Evolutionary conservation across 169 alveolate species (phyloP).

Genomic region (Cryptosporidium canis): DNA sequence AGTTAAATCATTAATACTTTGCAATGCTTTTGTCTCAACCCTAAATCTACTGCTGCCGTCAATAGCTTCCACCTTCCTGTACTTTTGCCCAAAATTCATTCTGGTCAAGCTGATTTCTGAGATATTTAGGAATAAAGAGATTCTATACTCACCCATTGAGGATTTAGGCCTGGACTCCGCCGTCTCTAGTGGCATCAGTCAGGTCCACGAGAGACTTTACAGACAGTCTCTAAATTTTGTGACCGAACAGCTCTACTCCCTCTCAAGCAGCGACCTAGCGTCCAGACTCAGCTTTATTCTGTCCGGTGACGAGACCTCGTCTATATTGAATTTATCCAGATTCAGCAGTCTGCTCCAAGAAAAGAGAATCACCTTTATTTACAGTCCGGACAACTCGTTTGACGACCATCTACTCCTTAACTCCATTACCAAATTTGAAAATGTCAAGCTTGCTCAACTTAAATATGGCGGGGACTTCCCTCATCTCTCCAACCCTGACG

Average conservation of each 20-base stretch:
- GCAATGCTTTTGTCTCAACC: slow-evolving; percentile 57
- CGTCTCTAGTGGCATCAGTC: background rate
- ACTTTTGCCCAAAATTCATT: slow-evolving; percentile 58
- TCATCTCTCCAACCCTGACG: slow-evolving; percentile 57
- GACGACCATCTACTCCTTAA: slow-evolving; percentile 15
- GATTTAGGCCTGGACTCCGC: slow-evolving; percentile 9
- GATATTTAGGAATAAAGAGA: slow-evolving; percentile 11
- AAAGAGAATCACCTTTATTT: slow-evolving; percentile 37
- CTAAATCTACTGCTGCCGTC: slow-evolving; percentile 38
- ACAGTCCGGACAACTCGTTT: slow-evolving; percentile 32
- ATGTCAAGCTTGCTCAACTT: slow-evolving; percentile 56
- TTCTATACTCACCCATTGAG: slow-evolving; percentile 6
- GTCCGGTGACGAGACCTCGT: slow-evolving; percentile 4
- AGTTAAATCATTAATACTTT: slow-evolving; percentile 56
- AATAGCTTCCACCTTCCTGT: slow-evolving; percentile 50
- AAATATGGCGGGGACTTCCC: slow-evolving; percentile 70
- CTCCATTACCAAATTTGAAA: slow-evolving; percentile 3
- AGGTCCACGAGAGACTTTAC: background rate
- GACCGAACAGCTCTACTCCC: background rate
- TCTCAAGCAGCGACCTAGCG: slow-evolving; percentile 32
- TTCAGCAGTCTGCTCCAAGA: background rate
- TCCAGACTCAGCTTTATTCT: slow-evolving; percentile 29
- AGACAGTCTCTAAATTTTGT: slow-evolving; percentile 39
- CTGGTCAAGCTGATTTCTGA: slow-evolving; percentile 48
- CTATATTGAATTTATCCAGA: background rate